phyloP scores from a whole-genome alignment of 2,329 filamentous ascomycete genomes.

The Paramyrothecium roridum region DNA sequence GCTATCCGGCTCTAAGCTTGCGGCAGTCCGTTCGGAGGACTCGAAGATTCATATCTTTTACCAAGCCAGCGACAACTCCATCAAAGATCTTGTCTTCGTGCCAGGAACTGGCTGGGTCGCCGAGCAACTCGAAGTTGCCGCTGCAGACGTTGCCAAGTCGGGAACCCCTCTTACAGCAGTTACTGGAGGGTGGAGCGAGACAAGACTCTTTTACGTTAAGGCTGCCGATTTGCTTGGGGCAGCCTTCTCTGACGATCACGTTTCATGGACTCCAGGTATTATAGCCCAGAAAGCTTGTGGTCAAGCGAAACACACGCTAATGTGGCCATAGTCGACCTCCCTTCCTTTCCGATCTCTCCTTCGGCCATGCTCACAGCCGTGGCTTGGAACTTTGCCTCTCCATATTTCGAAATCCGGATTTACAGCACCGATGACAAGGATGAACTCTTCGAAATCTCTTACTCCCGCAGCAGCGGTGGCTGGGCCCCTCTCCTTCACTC shows the following conservation, averaged over 20 bases:
- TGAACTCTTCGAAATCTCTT: constrained; percentile 1
- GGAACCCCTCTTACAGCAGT: not conserved
- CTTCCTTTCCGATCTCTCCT: not conserved
- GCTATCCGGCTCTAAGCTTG: not conserved
- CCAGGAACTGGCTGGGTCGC: not conserved
- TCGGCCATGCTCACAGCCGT: not conserved
- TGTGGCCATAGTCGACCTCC: not conserved
- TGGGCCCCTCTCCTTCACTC: not conserved
- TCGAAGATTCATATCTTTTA: not conserved
- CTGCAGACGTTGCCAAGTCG: not conserved
- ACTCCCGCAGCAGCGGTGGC: not conserved
- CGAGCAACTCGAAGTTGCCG: not conserved
- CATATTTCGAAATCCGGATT: constrained; percentile 1
- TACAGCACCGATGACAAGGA: constrained; percentile 2
- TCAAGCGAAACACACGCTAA: no score
- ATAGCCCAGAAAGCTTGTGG: not conserved
- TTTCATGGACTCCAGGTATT: not conserved
- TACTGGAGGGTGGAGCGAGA: not conserved
- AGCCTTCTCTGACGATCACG: not conserved
- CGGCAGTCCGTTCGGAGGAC: not conserved
- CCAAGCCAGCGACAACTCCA: not conserved
- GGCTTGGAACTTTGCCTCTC: not conserved
- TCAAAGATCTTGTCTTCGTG: not conserved
- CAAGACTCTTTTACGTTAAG: not conserved
- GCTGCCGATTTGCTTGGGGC: not conserved